Percentiles rank a stretch among this genome's conserved stretches.
These are phyloP conservation scores for Alternaria triticina DNA, from an alignment of 2,329 filamentous ascomycete genomes.

Conservation along the genomic window DNA sequence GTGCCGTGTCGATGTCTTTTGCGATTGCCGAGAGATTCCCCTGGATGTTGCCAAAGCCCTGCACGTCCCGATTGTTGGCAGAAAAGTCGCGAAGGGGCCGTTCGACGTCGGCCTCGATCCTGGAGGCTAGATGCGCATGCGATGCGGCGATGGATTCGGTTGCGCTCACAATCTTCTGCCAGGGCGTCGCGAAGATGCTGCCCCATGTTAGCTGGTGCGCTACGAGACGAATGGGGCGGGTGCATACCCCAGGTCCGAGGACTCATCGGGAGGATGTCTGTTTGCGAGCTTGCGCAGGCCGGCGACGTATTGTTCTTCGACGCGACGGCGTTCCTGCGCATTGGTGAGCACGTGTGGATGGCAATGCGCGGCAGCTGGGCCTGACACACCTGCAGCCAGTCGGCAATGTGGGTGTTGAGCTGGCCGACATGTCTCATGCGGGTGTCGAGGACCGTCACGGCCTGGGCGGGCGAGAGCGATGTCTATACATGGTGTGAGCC, in stretches of 20 bases:
- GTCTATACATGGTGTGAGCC: constrained; percentile 62
- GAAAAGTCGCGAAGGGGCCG: constrained; percentile 78
- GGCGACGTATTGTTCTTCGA: constrained; percentile 89
- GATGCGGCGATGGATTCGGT: constrained; percentile 82
- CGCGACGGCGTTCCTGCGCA: constrained; percentile 81
- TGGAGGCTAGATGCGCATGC: constrained; percentile 79
- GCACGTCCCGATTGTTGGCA: constrained; percentile 73
- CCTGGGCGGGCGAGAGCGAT: constrained; percentile 79
- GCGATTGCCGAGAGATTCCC: constrained; percentile 81
- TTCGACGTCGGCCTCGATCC: constrained; percentile 90
- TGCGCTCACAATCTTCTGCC: constrained; percentile 83
- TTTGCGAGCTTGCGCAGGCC: constrained; percentile 81
- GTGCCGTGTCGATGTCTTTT: constrained; percentile 82
- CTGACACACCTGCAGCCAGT: constrained; percentile 88
- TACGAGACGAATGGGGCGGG: not conserved
- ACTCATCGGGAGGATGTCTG: constrained; percentile 74
- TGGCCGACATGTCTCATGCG: constrained; percentile 85
- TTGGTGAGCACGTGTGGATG: constrained; percentile 27
- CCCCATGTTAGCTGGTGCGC: constrained; percentile 31
- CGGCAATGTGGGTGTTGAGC: constrained; percentile 88
- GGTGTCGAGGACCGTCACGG: constrained; percentile 81
- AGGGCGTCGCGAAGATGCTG: constrained; percentile 89
- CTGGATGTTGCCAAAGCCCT: constrained; percentile 80
- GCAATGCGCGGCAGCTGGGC: constrained; percentile 1
- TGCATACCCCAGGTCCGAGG: constrained; percentile 84